Evolutionary conservation across 2,329 filamentous ascomycete genomes (phyloP), one percentile per base, ranked within the genome.

Genomic region (Cladosporium phlei): DNA sequence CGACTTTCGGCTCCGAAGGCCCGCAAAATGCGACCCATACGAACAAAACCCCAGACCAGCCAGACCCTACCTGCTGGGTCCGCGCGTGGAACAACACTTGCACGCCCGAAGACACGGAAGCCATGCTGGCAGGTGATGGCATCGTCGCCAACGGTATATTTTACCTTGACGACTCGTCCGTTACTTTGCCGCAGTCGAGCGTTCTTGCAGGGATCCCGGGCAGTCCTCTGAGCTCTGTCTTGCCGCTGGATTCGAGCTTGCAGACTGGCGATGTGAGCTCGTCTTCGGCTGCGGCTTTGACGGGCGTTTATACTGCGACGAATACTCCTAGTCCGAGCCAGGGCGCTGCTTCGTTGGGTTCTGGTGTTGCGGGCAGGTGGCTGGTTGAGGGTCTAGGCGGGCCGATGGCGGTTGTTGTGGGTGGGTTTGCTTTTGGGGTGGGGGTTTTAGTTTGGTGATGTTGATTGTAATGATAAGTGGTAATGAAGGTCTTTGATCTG

Each of bases 91-190:
- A 59, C 9, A 59, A 60, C 2, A 79, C 77, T 1, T 86, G 83
- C 59, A 70, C 69, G 1, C 58, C 69, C 5, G 72, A 78, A 1
- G 69, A 79, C 55, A 67, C 69, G 3, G 58, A 70, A 20, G 72
- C 69, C 49, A 71, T 81, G 37, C 56, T 67, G 6, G 64, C 65
- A 1, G 71, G 73, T 3, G 58, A 76, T 24, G 83, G 81, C 0
- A 68, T 75, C 2, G 72, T 83, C 33, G 73, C 80, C 54, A 80
- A 82, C 52, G 82, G 80, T 6, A 69, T 84, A 16, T 69, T 79
- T 56, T 75, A 75, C 52, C 63, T 66, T 44, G 59, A 67, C 14
- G 57, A 59, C 14, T 56, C 57, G 10, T 64, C 69, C 32, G 68
- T 69, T 55, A 59, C 54, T 12, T 46, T 64, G 10, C 69, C 70